Percentiles rank a stretch among this genome's conserved stretches.
phyloP scores from a whole-genome alignment of 163 green algal genomes.

The Coccomyxa subellipsoidea region DNA sequence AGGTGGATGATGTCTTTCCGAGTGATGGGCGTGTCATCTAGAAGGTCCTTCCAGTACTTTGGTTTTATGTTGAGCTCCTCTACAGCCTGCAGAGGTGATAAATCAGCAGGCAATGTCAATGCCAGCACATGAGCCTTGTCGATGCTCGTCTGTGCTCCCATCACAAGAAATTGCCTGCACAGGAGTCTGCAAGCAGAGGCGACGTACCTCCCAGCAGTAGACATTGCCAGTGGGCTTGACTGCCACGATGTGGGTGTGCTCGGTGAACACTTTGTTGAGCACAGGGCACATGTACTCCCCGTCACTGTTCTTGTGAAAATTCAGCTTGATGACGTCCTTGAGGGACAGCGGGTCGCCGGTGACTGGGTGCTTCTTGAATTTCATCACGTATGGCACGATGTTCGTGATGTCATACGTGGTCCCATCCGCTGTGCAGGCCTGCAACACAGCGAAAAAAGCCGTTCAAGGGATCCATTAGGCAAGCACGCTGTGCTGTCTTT shows the following conservation, averaged over 20 bases:
- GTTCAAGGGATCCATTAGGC: too few relatives aligned
- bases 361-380: conserved; percentile 83
- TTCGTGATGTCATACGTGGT: conserved; percentile 84
- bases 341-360: conserved; percentile 79
- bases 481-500: not conserved
- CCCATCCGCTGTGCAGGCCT: conserved; percentile 79
- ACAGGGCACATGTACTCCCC: conserved; percentile 87
- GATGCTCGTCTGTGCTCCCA: not conserved
- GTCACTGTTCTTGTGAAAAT: conserved; percentile 90
- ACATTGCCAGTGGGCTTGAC: conserved; percentile 87
- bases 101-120: too few relatives aligned
- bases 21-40: conserved; percentile 90
- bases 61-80: conserved; percentile 94
- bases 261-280: conserved; percentile 94
- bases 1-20: conserved; percentile 93
- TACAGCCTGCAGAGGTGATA: conserved; percentile 60
- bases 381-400: conserved; percentile 86
- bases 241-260: conserved; percentile 95
- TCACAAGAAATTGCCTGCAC: not conserved
- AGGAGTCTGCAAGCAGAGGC: not conserved
- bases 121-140: too few relatives aligned
- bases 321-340: conserved; percentile 86
- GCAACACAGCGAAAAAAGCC: not conserved
- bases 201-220: conserved; percentile 82
- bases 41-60: conserved; percentile 64